A percentile compares a stretch with the other conserved stretches of the same genome.
Conservation (phyloP, 495 filamentous ascomycete genomes). For the Parathielavia appendiculata region DNA sequence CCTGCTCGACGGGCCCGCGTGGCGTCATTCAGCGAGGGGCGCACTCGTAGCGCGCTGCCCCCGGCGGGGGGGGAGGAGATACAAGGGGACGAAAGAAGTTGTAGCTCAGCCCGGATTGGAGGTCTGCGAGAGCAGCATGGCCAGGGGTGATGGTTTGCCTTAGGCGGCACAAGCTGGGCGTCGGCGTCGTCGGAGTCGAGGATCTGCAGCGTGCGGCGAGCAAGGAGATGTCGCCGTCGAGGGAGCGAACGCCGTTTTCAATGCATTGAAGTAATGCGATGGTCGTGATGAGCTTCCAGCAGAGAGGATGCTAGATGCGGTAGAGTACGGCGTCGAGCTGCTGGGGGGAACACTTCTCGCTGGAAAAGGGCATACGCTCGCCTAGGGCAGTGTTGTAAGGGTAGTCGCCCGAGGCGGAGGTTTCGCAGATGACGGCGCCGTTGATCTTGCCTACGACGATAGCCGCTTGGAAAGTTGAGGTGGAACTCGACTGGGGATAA, state of each 20-base stretch:
- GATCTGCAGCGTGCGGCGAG: conserved; percentile 28
- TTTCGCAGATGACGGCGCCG: conserved; percentile 27
- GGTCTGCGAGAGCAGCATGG: conserved; percentile 21
- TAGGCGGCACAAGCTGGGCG: neutral
- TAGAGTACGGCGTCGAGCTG: conserved; percentile 33
- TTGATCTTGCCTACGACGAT: conserved; percentile 26
- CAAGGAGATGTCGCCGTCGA: conserved; percentile 39
- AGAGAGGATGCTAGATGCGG: conserved; percentile 45
- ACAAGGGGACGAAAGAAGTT: conserved; percentile 18
- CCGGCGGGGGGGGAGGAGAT: no score
- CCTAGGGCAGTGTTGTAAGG: conserved; percentile 23
- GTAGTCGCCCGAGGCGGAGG: conserved; percentile 23
- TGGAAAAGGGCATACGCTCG: conserved; percentile 34
- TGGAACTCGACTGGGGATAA: no score
- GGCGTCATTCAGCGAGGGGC: conserved; percentile 15
- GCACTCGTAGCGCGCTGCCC: neutral
- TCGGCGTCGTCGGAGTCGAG: neutral
- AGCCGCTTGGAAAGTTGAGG: conserved; percentile 25
- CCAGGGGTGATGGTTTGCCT: conserved; percentile 24
- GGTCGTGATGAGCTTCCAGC: conserved; percentile 53
- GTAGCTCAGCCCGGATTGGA: conserved; percentile 25
- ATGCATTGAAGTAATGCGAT: conserved; percentile 48
- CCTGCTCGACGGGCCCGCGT: conserved; percentile 21
- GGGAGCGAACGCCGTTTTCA: conserved; percentile 39
- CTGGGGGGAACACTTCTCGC: conserved; percentile 34